Base-by-base conservation (phyloP, 2,329 filamentous ascomycete species). In the Diplodia sapinea region DNA sequence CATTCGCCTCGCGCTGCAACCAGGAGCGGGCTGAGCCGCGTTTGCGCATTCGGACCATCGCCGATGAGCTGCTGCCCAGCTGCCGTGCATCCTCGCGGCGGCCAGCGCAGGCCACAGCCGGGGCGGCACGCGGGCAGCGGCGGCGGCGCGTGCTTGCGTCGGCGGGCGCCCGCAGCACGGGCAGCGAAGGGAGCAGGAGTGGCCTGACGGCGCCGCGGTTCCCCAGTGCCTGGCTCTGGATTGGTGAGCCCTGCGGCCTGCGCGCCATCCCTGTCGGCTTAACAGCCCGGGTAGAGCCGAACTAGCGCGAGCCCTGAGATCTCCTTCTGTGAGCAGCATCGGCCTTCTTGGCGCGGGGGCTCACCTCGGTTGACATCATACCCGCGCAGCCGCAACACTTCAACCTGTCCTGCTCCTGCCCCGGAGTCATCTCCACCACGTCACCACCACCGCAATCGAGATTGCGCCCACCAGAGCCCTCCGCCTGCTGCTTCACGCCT, bases 251-350 rank as follows among this genome's bases (percentile, higher is more conserved):
- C 59, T 63, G 59, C 59, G 47, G 50, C n/a, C 31, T 20, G 31
- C 47, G 47, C 15, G 4, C 11, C 17, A 43, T 47, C 57, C 57
- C 57, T 62, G 57, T 31, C 38, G 23, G 47, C 43, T 49, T 63
- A 63, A 63, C 59, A 63, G 43, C 43, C 36, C 59, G 59, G 59
- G 59, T 63, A 63, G 59, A 63, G 47, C 59, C 59, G 59, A 63
- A 11, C 59, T 63, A 63, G 59, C 59, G 59, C 59, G 59, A 63
- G 59, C 59, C 59, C 59, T 63, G 59, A 51, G 59, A 63, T 63
- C 59, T 63, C 43, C 59, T 51, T 63, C 59, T 63, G 59, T 63
- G 59, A 63, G 59, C 59, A 63, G 59, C 59, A 63, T 63, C 59
- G 59, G 59, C 59, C 29, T n/a, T 51, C 59, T 63, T 63, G 59